These are phyloP conservation scores for Arthroderma sp. DNA, from an alignment of 2,329 filamentous ascomycete genomes.

Conservation along the genomic window DNA sequence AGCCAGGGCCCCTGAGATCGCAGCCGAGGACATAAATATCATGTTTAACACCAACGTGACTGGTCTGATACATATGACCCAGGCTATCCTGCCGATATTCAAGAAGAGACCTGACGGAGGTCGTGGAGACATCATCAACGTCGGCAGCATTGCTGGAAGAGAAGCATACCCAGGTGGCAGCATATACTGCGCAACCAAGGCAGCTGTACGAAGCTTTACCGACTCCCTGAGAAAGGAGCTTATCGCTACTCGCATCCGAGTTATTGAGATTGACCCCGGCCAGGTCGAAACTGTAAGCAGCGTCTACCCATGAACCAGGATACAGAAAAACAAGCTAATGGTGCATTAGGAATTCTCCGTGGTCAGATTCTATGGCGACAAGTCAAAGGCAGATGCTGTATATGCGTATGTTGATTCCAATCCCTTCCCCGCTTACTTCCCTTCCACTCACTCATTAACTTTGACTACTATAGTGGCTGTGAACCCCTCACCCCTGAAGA, in stretches of 20 bases:
- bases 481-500: conserved; percentile 81
- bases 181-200: conserved; percentile 91
- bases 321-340: too few species aligned
- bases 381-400: conserved; percentile 76
- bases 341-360: conserved; percentile 62
- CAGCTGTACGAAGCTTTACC: conserved; percentile 72
- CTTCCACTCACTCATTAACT: conserved; percentile 2
- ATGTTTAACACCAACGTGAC: conserved; percentile 95
- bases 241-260: conserved; percentile 62
- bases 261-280: conserved; percentile 82
- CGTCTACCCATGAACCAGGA: too few species aligned
- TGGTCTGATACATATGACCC: conserved; percentile 91
- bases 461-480: conserved; percentile 41
- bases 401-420: conserved; percentile 50
- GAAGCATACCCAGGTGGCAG: conserved; percentile 74
- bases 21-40: conserved; percentile 62
- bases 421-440: background rate
- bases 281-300: conserved; percentile 69
- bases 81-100: conserved; percentile 74
- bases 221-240: conserved; percentile 72
- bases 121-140: conserved; percentile 85
- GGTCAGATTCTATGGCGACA: conserved; percentile 78
- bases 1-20: conserved; percentile 72
- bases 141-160: conserved; percentile 81
- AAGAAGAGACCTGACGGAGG: conserved; percentile 56